Evolutionary conservation across 2,329 filamentous ascomycete species (phyloP), one percentile per base, ranked within the genome.

Genomic region (Elsinoe perseae): DNA sequence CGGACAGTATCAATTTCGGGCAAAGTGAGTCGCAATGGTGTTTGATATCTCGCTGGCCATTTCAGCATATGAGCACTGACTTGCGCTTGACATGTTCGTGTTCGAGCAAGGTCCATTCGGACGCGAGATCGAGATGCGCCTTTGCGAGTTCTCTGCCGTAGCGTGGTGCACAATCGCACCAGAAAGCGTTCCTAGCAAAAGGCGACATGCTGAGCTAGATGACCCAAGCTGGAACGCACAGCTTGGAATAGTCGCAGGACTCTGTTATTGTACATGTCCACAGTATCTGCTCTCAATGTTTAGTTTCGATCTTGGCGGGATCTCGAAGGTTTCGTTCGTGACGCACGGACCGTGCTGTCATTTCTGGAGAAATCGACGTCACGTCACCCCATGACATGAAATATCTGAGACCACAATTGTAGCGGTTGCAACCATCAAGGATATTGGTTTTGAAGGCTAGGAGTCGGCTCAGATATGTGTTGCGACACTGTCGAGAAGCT

Each of bases 331-430:
- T 38, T 27, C 30, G 48, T 52, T 34, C 44, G 3, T 14, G 12
- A 6, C 48, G 48, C 48, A 52, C 48, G 27, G 48, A 52, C 48
- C 48, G 16, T n/a, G n/a, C 9, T 25, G 40, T 18, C 40, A 44
- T 44, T 16, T 44, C 18, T 52, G 48, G 30, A 20, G 48, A 38
- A 38, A 52, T 20, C 48, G 28, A 52, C 48, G 48, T 52, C 48
- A 52, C 48, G 48, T 52, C 48, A 32, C 28, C 30, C 30, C 30
- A 34, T 28, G 32, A 38, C 25, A 18, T 32, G 18, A 10, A 36
- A 32, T 52, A 34, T 25, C 16, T 25, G 12, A 36, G 25, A 32
- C n/a, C 25, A 32, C 16, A 18, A 18, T 16, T 25, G 44, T 30
- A 14, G 14, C n/a, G 44, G 16, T 1, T 16, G 21, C 25, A 32